A percentile compares a stretch with the other conserved stretches of the same genome.
phyloP scores from a whole-genome alignment of 768 basidiomycete genomes.

The Tulasnella sp. region DNA sequence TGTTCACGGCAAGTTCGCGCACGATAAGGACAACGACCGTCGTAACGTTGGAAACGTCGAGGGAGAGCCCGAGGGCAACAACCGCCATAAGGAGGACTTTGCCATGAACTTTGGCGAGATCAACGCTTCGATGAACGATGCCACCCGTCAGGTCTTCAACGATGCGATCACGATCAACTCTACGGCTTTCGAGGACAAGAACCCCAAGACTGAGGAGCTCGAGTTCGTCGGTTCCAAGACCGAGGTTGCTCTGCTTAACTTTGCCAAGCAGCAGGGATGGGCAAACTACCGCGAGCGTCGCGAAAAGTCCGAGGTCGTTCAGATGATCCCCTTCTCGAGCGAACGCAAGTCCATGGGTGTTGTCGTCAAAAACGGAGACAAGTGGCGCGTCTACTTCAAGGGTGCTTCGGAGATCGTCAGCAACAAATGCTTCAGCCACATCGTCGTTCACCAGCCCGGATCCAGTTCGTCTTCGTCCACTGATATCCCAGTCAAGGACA shows the following conservation, averaged over 20 bases:
- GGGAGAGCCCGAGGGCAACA: constrained; percentile 22
- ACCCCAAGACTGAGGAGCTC: constrained; percentile 49
- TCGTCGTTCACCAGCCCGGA: constrained; percentile 47
- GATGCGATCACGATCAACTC: constrained; percentile 85
- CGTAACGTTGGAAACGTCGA: constrained; percentile 56
- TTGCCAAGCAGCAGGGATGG: constrained; percentile 79
- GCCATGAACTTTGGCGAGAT: constrained; percentile 74
- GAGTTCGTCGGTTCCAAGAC: constrained; percentile 90
- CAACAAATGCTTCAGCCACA: constrained; percentile 62
- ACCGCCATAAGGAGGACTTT: constrained; percentile 60
- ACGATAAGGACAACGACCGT: constrained; percentile 58
- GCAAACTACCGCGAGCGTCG: constrained; percentile 58
- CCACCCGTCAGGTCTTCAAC: constrained; percentile 63
- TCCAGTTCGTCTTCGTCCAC: constrained; percentile 26
- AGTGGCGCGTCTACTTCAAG: constrained; percentile 72
- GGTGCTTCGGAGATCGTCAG: constrained; percentile 92
- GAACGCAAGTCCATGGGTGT: constrained; percentile 93
- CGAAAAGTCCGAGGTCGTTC: constrained; percentile 49
- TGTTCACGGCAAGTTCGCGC: constrained; percentile 89
- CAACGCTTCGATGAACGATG: constrained; percentile 51
- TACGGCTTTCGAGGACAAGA: constrained; percentile 83
- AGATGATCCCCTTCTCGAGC: constrained; percentile 91
- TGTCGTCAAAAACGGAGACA: constrained; percentile 47
- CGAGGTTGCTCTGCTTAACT: constrained; percentile 84
- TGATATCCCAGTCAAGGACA: constrained; percentile 48